phyloP scores from a whole-genome alignment of 2,329 filamentous ascomycete genomes.

The Calonectria pteridis region DNA sequence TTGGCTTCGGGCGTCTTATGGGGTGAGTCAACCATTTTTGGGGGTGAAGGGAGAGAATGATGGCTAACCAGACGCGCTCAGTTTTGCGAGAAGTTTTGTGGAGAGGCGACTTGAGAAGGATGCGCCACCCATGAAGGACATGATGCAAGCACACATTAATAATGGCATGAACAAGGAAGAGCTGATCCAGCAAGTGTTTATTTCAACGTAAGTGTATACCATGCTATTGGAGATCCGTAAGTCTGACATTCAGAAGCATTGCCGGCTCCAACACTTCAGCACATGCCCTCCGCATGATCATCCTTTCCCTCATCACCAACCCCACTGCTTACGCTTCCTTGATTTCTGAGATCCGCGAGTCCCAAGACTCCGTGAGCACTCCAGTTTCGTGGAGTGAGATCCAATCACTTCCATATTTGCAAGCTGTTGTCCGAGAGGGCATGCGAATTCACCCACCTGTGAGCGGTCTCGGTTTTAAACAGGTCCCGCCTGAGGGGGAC shows the following conservation, averaged over 20 bases:
- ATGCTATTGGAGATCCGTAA: background rate
- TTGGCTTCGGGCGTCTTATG: constrained; percentile 56
- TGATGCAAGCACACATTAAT: constrained; percentile 56
- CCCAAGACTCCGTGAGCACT: constrained; percentile 48
- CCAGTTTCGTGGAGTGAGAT: constrained; percentile 60
- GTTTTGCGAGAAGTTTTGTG: constrained; percentile 38
- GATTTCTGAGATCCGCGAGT: constrained; percentile 60
- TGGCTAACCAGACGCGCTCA: constrained; percentile 12
- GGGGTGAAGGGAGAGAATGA: background rate
- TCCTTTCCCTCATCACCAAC: constrained; percentile 64
- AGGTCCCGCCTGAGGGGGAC: constrained; percentile 64
- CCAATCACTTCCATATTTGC: constrained; percentile 65
- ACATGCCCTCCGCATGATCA: constrained; percentile 62
- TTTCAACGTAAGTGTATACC: constrained; percentile 50
- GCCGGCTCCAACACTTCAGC: constrained; percentile 73
- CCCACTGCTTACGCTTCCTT: constrained; percentile 56
- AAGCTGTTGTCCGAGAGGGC: constrained; percentile 68
- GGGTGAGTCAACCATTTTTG: constrained; percentile 43
- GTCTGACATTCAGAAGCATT: constrained; percentile 53
- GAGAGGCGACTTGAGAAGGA: constrained; percentile 35
- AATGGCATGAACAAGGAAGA: constrained; percentile 51
- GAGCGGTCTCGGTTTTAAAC: constrained; percentile 64
- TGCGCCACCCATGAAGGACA: constrained; percentile 46
- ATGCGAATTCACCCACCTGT: constrained; percentile 69
- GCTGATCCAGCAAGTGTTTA: constrained; percentile 54